Base-by-base conservation (phyloP, 2,329 filamentous ascomycete genomes). In the Plectosphaerella sp. region DNA sequence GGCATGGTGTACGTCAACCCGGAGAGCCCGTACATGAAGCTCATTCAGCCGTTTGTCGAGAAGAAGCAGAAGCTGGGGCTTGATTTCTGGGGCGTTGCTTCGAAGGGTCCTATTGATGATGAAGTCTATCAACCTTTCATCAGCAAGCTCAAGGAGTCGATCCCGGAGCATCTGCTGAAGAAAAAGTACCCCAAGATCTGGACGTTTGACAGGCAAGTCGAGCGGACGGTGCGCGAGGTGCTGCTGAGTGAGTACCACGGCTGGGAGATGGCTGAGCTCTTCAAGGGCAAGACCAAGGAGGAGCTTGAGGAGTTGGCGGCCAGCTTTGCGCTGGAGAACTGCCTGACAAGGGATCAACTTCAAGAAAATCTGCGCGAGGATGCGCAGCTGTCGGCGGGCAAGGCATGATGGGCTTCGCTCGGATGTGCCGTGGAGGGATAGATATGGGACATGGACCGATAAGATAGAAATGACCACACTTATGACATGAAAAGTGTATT, bases 181-280 rank as follows among this genome's bases (percentile, higher is more conserved):
- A 63, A 67, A 53, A 71, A 73, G 20, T 79, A 80, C 59, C 75
- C 77, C 14, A 69, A 71, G 48, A 62, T 73, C 2, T 82, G 79
- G 74, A 71, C 68, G 2, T 75, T 77, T n/a, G 71, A 79, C 15
- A 58, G 76, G 15, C 76, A 82, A 48, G 64, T 82, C 12, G 72
- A 78, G 48, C 67, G 72, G 15, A 69, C 72, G 42, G 69, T 58
- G 60, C 74, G 57, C 0, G 69, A 71, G 57, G 62, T 59, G 5
- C 47, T 72, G 12, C 59, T 84, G 58, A 74, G 74, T 9, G 73
- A 76, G 53, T 78, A 76, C 49, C 67, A 80, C 52, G 69, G 70
- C 6, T 73, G 75, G 62, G 82, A 84, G 61, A 76, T 80, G 62
- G 80, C 79, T 1, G 73, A 75, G 58, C 63, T 80, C 33, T 85